These are phyloP conservation scores for Hymenoscyphus fructigenus DNA, from an alignment of 2,329 filamentous ascomycete genomes.

Conservation along the genomic window DNA sequence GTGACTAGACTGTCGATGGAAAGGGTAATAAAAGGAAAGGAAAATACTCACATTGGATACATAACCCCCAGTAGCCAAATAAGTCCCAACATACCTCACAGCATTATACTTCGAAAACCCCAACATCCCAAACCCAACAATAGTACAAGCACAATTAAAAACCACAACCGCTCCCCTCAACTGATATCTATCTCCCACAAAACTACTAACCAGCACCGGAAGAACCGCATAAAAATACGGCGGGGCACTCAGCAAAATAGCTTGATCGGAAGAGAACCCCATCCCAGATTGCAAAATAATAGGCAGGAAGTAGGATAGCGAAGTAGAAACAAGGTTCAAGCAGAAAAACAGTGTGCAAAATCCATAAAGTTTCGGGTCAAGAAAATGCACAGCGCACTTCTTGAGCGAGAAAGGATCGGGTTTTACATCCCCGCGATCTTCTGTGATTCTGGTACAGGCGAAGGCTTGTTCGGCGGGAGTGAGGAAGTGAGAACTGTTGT, in stretches of 20 bases:
- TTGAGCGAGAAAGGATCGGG: constrained; percentile 57
- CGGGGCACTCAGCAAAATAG: constrained; percentile 56
- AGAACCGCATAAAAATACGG: constrained; percentile 51
- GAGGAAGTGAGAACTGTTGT: constrained; percentile 51
- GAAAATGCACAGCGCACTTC: constrained; percentile 49
- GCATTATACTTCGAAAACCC: constrained; percentile 32
- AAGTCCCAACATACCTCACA: constrained; percentile 35
- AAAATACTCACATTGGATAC: constrained; percentile 58
- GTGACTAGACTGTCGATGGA: neutral
- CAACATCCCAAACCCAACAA: constrained; percentile 35
- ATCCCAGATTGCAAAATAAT: constrained; percentile 65
- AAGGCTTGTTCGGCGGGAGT: constrained; percentile 53
- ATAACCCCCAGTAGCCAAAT: constrained; percentile 63
- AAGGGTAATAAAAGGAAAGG: neutral
- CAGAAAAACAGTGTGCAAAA: constrained; percentile 64
- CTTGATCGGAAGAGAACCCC: constrained; percentile 51
- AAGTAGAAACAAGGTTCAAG: constrained; percentile 71
- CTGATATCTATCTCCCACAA: constrained; percentile 59
- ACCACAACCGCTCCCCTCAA: constrained; percentile 34
- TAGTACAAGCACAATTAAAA: constrained; percentile 34
- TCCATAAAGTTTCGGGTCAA: constrained; percentile 60
- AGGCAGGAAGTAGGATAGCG: constrained; percentile 77
- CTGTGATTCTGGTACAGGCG: constrained; percentile 50
- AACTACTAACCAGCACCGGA: constrained; percentile 47
- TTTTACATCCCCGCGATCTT: constrained; percentile 56